Evolutionary conservation across 441 rosid species (phyloP), one percentile per base, ranked within the genome.

Genomic region (Manihot esculenta): DNA sequence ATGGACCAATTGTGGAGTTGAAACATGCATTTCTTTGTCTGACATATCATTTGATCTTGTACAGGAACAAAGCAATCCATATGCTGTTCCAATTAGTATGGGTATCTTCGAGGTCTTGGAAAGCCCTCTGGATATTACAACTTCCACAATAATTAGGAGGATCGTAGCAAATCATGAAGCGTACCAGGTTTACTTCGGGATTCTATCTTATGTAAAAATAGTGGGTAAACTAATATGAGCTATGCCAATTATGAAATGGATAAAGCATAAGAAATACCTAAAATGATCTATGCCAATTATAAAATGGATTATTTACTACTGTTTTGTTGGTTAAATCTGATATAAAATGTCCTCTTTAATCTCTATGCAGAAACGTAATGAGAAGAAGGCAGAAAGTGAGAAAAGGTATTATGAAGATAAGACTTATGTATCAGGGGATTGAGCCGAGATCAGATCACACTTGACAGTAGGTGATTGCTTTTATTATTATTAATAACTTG

Each of bases 101-200:
- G 87, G 76, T 58, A 85, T 88, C 68, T 88, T 88, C 64, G 76
- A 76, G 74, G 84, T 88, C 58, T 53, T 88, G 78, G 89, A 85
- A 1, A 88, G 91, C 70, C 88, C 91, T 24, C 76, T 88, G 62
- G 87, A 88, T 69, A 82, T 88, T 63, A 88, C 91, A 11, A 86
- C 93, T 45, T 80, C 89, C 58, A 88, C 91, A 0, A 86, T 88
- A 78, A 88, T 88, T 55, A 78, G 79, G 82, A 81, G 93, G 76
- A 88, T 88, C 49, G 88, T 88, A 20, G 72, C 89, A 70, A 89
- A 89, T 74, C 88, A 89, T 67, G 91, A 87, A 82, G 89, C 88
- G 42, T 89, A 77, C 78, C 84, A 82, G 91, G 87, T 74, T 42
- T 56, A n/a, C 44, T 44, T 58, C 65, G 35, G 23, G 58, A 59